Conservation (phyloP, 768 basidiomycete species). For the Boletus edulis region DNA sequence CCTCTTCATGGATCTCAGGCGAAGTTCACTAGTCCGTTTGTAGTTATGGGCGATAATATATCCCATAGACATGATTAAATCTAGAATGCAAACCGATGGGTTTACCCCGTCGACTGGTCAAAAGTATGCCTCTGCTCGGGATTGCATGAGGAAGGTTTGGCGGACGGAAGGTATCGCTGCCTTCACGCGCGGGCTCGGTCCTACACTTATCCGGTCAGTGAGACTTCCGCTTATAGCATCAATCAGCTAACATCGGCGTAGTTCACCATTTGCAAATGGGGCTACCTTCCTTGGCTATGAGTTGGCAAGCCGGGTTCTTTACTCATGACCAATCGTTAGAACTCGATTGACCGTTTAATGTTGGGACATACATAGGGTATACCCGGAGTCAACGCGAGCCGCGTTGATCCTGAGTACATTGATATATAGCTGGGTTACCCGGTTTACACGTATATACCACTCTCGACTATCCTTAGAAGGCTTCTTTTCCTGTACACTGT, state of each 20-base stretch:
- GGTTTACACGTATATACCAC: slow-evolving; percentile 1
- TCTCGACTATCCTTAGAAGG: background rate
- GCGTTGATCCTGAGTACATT: too few relatives aligned
- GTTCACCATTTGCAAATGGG: slow-evolving; percentile 95
- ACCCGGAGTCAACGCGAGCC: too few relatives aligned
- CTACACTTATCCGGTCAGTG: slow-evolving; percentile 84
- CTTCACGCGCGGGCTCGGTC: slow-evolving; percentile 88
- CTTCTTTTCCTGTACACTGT: background rate
- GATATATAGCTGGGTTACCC: background rate
- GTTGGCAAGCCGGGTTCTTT: slow-evolving; percentile 76
- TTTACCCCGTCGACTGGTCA: slow-evolving; percentile 72
- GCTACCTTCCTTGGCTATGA: slow-evolving; percentile 97
- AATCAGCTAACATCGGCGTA: slow-evolving; percentile 29
- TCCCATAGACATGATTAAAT: slow-evolving; percentile 96
- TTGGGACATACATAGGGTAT: slow-evolving; percentile 1
- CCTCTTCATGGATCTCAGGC: slow-evolving; percentile 1
- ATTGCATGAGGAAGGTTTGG: slow-evolving; percentile 84
- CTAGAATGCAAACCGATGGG: slow-evolving; percentile 93
- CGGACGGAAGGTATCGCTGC: slow-evolving; percentile 78
- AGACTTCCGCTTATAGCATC: background rate
- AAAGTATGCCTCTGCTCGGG: slow-evolving; percentile 78
- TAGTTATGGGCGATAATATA: slow-evolving; percentile 92
- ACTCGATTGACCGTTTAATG: background rate
- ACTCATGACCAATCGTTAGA: slow-evolving; percentile 26
- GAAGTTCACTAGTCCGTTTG: slow-evolving; percentile 4